Base-by-base conservation (phyloP, 306 rosid species). In the Inga leiocalycina region DNA sequence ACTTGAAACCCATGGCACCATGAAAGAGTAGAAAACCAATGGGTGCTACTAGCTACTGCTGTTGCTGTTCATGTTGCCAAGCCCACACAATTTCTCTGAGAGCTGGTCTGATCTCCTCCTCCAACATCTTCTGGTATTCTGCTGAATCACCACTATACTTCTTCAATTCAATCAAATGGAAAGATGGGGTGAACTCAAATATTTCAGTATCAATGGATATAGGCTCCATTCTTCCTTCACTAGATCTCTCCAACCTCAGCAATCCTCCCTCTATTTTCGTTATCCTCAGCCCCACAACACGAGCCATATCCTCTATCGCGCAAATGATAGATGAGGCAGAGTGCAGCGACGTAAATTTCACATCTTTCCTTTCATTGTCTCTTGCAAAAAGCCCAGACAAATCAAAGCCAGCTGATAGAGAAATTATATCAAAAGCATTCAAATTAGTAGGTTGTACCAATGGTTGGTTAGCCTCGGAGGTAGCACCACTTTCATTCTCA, bases 381-480 rank as follows among this genome's bases (percentile, higher is more conserved):
- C 44, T 69, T 51, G 70, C 35, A 39, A 88, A 88, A 43, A 88
- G 80, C 77, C 77, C 84, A 59, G 89, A 85, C 85, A 88, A 83
- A 80, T 88, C 82, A 5, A 85, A 86, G 6, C 88, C 91, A 10
- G 84, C 73, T 12, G 91, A 88, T 22, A 83, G 80, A 80, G 87
- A 83, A 71, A 88, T 86, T 77, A 88, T 88, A 79, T 85, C 84
- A 30, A 85, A 88, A 74, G 89, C 91, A 83, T 88, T 88, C 10
- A 88, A 80, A 83, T 70, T 14, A 44, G 79, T 46, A 59, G 85
- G 85, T 39, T 57, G 56, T 39, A 70, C 71, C 74, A 77, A 37
- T 75, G 46, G 82, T 80, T 85, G 89, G 62, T 67, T 67, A 51
- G 70, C 80, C 83, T 85, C 85, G 71, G 51, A 69, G 57, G 79